Evolutionary conservation across 345 rosid species (phyloP).

Genomic region (Syzygium aqueum): DNA sequence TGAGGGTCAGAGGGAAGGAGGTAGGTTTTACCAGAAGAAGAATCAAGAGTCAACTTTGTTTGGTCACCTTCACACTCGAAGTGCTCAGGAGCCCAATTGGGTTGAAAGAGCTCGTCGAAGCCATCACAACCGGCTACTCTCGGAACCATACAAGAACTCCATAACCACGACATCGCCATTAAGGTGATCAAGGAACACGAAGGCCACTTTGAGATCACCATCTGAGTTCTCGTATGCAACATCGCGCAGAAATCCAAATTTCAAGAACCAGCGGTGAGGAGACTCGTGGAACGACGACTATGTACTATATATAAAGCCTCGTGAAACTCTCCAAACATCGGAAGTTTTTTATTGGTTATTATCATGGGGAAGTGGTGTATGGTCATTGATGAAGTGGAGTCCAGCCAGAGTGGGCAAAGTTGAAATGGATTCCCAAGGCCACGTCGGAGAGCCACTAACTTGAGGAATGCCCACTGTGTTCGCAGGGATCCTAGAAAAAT

Average conservation of each 20-base stretch:
- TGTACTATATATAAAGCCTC: not conserved
- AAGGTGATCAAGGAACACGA: not conserved
- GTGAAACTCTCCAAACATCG: not conserved
- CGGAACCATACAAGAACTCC: not conserved
- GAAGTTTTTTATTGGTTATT: not conserved
- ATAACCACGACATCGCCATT: not conserved
- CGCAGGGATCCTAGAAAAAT: not conserved
- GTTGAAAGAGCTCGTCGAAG: constrained; percentile 7
- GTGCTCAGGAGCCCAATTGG: constrained; percentile 8
- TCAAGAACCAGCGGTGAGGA: not conserved
- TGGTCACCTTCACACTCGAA: not conserved
- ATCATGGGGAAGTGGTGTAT: not conserved
- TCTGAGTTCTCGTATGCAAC: not conserved
- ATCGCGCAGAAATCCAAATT: not conserved
- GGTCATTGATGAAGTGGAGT: not conserved
- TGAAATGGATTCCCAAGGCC: not conserved
- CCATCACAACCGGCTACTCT: not conserved
- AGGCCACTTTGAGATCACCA: not conserved
- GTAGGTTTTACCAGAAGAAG: not conserved
- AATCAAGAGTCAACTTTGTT: constrained; percentile 3
- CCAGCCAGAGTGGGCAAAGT: not conserved
- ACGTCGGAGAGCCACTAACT: not conserved
- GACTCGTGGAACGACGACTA: not conserved
- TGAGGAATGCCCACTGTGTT: not conserved
- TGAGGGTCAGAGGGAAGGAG: not conserved